Conservation (phyloP, 2,329 filamentous ascomycete genomes). For the Penicillium polonicum region DNA sequence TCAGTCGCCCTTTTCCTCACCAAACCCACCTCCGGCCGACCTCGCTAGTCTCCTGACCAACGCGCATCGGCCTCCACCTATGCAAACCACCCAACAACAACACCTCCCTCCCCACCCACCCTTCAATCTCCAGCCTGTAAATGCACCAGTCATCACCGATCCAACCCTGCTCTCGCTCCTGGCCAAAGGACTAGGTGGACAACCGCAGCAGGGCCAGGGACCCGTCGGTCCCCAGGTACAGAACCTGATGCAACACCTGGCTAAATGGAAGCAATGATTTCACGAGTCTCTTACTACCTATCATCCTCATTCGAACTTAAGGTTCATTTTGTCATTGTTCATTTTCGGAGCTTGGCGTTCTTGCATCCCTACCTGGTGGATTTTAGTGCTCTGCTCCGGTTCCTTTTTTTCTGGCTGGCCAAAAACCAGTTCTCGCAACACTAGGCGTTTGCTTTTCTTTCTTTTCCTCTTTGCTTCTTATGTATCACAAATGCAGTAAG, state of each 20-base stretch:
- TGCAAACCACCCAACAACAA: constrained; percentile 32
- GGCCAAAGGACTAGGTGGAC: constrained; percentile 38
- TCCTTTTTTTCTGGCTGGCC: constrained; percentile 17
- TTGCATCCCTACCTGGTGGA: constrained; percentile 9
- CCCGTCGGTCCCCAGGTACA: constrained; percentile 43
- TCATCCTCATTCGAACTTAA: constrained; percentile 9
- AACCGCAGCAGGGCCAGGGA: constrained; percentile 37
- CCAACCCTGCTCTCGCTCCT: constrained; percentile 41
- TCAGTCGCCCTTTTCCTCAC: constrained; percentile 36
- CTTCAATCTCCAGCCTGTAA: constrained; percentile 31
- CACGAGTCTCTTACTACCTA: constrained; percentile 18
- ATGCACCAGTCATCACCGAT: constrained; percentile 32
- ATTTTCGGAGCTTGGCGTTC: constrained; percentile 24
- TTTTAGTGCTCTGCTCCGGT: constrained; percentile 11
- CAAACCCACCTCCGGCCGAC: constrained; percentile 39
- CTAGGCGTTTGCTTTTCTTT: constrained; percentile 17
- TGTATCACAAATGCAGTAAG: constrained; percentile 8
- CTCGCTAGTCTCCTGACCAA: constrained; percentile 44
- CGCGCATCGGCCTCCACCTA: constrained; percentile 38
- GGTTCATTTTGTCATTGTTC: constrained; percentile 19
- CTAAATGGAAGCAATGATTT: constrained; percentile 48
- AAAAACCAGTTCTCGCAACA: constrained; percentile 17
- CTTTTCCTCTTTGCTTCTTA: constrained; percentile 4
- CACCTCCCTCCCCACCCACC: constrained; percentile 27
- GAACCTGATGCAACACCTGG: constrained; percentile 49